phyloP scores from a whole-genome alignment of 305 asterid genomes.

The Fraxinus nigra region DNA sequence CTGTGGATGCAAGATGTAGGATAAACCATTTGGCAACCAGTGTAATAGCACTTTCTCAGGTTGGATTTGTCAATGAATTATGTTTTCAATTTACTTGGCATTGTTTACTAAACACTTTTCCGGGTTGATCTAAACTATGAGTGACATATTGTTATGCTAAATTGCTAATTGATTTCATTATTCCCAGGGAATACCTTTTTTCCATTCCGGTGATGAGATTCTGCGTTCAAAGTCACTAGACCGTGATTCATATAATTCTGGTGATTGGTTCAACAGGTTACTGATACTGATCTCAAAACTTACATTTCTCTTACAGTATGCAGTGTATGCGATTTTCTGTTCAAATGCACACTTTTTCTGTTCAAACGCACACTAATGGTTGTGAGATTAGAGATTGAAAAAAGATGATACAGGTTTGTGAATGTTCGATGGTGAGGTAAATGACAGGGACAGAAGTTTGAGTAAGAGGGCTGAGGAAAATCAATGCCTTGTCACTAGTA shows the following conservation, averaged over 20 bases:
- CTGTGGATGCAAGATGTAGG: constrained; percentile 88
- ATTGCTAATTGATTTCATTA: constrained; percentile 17
- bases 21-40: constrained; percentile 94
- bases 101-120: not conserved
- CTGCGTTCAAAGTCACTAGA: constrained; percentile 96
- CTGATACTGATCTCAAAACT: constrained; percentile 11
- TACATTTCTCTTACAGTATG: not conserved
- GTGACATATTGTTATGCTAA: not conserved
- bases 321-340: not conserved
- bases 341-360: not conserved
- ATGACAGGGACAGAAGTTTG: not conserved
- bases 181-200: constrained; percentile 85
- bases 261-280: constrained; percentile 99
- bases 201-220: constrained; percentile 96
- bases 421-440: not conserved
- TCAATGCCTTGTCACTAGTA: not conserved
- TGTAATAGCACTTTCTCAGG: constrained; percentile 94
- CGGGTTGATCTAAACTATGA: not conserved
- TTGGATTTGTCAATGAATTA: constrained; percentile 19
- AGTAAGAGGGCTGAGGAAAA: not conserved
- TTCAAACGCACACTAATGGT: not conserved
- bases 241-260: constrained; percentile 96
- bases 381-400: not conserved
- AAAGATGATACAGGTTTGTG: not conserved
- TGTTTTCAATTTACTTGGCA: constrained; percentile 5